Evolutionary conservation across 2,329 filamentous ascomycete species (phyloP), one percentile per base, ranked within the genome.

Genomic region (Proliferodiscus dingleyae): DNA sequence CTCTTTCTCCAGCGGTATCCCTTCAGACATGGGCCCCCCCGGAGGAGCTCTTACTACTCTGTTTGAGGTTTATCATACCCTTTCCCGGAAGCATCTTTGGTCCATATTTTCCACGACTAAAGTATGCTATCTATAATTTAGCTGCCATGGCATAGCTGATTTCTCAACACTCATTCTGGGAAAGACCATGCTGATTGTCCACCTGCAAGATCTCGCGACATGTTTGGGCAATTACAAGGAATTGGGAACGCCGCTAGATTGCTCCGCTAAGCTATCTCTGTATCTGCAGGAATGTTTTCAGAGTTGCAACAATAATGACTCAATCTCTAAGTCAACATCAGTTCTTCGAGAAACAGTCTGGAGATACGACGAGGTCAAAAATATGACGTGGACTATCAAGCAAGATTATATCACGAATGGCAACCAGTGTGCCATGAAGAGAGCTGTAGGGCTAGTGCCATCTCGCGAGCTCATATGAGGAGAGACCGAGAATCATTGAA

Each of bases 381-480:
- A 51, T 0, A 52, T 55, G 19, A 61, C 59, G 36, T 61, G 57
- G 0, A 57, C 55, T n/a, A 61, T 51, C 16, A 65, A 49, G 10
- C 60, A 62, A 1, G 61, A 64, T 30, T 64, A 58, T 13, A 61
- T 52, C 55, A 64, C 59, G 51, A 60, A 64, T 1, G 60, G 56
- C 9, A 64, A 36, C 32, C 61, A 59, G 26, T 59, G 43, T 2
- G 40, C 30, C 2, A 57, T 55, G 34, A 64, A 63, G 3, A 49
- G 37, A 2, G 45, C 29, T 3, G 58, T 54, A 6, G 59, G 50
- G 36, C 56, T 48, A 30, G 51, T 49, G 1, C 62, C 62, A 15
- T 64, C 62, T 15, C 64, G 60, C 4, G 60, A 62, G 10, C 60
- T 57, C 34, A 65, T 56, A 42, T 57, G 63, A 2, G 63, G 60